These are phyloP conservation scores for Chlorella ohadii DNA, from an alignment of 139 green algal species.

Conservation along the genomic window DNA sequence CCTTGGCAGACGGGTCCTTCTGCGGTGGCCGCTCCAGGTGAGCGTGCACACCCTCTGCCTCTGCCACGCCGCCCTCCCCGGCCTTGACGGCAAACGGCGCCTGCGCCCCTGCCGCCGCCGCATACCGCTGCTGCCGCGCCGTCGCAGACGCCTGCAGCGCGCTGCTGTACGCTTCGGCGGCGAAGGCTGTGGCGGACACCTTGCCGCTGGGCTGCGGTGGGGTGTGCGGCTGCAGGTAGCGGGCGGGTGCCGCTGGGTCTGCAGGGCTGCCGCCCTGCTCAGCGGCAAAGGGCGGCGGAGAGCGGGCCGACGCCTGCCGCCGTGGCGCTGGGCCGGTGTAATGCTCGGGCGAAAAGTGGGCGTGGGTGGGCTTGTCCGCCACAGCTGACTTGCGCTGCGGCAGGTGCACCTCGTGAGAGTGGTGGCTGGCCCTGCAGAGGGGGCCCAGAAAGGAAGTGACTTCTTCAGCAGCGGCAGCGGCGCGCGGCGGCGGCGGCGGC, in stretches of 20 bases:
- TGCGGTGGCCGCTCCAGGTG: neutral
- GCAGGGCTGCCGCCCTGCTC: no score
- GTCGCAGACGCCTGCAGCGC: neutral
- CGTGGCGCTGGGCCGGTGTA: neutral
- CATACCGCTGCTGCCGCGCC: neutral
- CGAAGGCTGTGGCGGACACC: neutral
- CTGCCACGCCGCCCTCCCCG: neutral
- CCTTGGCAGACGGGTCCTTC: neutral
- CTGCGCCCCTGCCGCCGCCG: neutral
- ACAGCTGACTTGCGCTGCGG: neutral
- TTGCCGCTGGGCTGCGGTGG: neutral
- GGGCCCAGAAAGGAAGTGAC: no score
- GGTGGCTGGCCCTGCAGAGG: neutral
- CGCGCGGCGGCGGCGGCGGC: no score
- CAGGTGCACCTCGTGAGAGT: neutral
- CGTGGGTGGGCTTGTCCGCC: neutral
- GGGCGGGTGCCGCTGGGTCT: no score
- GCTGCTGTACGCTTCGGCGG: neutral
- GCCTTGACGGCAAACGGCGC: constrained; percentile 2
- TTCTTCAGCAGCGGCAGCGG: no score
- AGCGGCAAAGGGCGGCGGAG: no score
- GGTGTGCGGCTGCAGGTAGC: no score
- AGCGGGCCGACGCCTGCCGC: neutral
- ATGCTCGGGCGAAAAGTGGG: neutral
- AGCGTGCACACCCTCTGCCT: neutral